Evolutionary conservation across 805 yeast genomes (phyloP), one percentile per base, ranked within the genome.

Genomic region (Wickerhamomyces bovis): DNA sequence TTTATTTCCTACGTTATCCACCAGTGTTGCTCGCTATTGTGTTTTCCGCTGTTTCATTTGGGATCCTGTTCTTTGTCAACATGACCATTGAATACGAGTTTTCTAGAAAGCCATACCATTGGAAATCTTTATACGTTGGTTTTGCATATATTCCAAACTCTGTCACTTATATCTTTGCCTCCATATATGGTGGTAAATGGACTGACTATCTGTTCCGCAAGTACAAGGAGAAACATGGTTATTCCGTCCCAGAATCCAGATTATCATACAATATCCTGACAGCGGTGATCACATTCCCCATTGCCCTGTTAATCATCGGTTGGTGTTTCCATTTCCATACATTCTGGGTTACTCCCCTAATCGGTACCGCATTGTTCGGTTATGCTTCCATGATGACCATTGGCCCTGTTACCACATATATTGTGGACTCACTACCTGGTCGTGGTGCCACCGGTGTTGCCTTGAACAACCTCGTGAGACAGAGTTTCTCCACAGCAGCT

Each of bases 401-500:
- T 54, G 94, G 95, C 3, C 79, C 87, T 9, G 83, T 89, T 0
- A 77, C 83, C 3, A 87, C 96, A 0, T 89, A 87, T 57, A 67
- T 88, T 47, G 89, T 88, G 1, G 96, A 88, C 58, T 79, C 89
- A 1, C 70, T 89, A 40, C 96, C 96, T 0, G 95, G 95, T 0
- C 75, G 82, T 56, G 95, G 96, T 38, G 90, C 96, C 13, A 85
- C 95, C 0, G 96, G 95, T 1, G 86, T 88, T 42, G 95, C 96
- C 0, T 63, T 89, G 43, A 88, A 85, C 57, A 89, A 88, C 59
- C 73, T 88, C 46, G 70, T 83, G 18, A 72, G 96, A 55, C 85
- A 81, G 72, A 67, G 79, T 2, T 67, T 85, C 49, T 95, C 95
- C 1, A 87, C 95, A 0, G 71, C 73, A 2, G 90, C 88, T 11